Evolutionary conservation across 2,329 filamentous ascomycete species (phyloP), one percentile per base, ranked within the genome.

Genomic region (Penicillium sp.): DNA sequence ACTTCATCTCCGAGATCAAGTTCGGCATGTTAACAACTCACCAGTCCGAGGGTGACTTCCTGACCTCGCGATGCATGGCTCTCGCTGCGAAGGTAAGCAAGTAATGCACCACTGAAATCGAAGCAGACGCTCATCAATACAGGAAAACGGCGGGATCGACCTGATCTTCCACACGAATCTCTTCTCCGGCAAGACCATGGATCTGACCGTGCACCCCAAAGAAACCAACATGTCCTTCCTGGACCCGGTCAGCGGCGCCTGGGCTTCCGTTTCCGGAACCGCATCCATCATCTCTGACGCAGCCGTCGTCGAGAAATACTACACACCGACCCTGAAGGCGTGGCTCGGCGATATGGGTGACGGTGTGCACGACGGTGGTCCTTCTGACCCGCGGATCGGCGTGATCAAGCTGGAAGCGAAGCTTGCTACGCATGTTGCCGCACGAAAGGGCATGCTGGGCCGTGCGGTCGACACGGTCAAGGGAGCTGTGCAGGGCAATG

Each of bases 131-230:
- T 14, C 9, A 31, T 11, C 13, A 15, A 4, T 14, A 6, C 45
- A 90, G 84, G 86, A 93, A 66, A 72, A 74, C 45, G 82, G 81
- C 48, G 84, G 84, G 55, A 74, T 88, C 40, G 87, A 93, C 61
- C 76, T 92, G 39, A 76, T 94, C 63, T 94, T 94, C 75, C 83
- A 92, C 71, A 88, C 87, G 58, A 94, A 94, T 72, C 88, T 85
- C 46, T 84, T 90, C 61, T 88, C 85, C 7, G 80, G 85, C 67
- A 94, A 95, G 74, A 88, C 85, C 4, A 76, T 86, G 62, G 87
- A 94, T 57, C 74, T 94, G 28, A 72, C 77, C 39, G 70, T 72
- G 39, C 81, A 93, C 62, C 70, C 81, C 0, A 76, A 85, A 51
- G 75, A 88, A 69, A 56, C 53, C n/a, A 93, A 94, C 69, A 74